These are phyloP conservation scores for Sporothrix protearum DNA, from an alignment of 2,329 filamentous ascomycete species.

Conservation along the genomic window DNA sequence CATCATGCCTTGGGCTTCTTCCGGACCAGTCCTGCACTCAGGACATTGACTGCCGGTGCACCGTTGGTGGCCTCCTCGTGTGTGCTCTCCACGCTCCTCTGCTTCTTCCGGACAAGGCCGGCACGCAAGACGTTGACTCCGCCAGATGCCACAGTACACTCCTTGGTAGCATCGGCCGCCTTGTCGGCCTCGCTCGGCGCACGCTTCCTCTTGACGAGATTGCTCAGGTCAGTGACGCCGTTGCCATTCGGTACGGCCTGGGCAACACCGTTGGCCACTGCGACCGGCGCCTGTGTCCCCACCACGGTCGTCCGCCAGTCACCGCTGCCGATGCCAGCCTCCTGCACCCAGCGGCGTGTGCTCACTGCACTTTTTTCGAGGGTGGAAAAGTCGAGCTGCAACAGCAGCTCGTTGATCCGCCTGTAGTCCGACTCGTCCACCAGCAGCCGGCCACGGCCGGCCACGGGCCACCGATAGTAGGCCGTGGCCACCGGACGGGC, in stretches of 20 bases:
- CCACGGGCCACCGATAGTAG: slow-evolving; percentile 63
- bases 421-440: slow-evolving; percentile 64
- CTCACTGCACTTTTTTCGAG: slow-evolving; percentile 60
- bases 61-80: slow-evolving; percentile 25
- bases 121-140: slow-evolving; percentile 38
- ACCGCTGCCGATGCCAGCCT: slow-evolving; percentile 54
- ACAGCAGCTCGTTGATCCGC: slow-evolving; percentile 63
- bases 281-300: slow-evolving; percentile 41
- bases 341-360: slow-evolving; percentile 66
- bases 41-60: slow-evolving; percentile 40
- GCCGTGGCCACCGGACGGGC: slow-evolving; percentile 50
- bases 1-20: slow-evolving; percentile 52
- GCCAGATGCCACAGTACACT: not conserved
- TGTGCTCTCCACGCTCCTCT: slow-evolving; percentile 36
- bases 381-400: slow-evolving; percentile 70
- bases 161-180: not conserved
- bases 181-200: slow-evolving; percentile 31
- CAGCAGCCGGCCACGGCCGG: slow-evolving; percentile 60
- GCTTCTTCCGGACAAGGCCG: slow-evolving; percentile 50
- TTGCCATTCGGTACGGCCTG: not conserved
- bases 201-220: slow-evolving; percentile 42
- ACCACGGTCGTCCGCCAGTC: slow-evolving; percentile 51
- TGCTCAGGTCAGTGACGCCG: slow-evolving; percentile 45
- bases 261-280: slow-evolving; percentile 2
- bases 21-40: slow-evolving; percentile 42